Percentiles rank a stretch among this genome's conserved stretches.
These are phyloP conservation scores for Begonia fuchsioides DNA, from an alignment of 306 rosid species.

Conservation along the genomic window DNA sequence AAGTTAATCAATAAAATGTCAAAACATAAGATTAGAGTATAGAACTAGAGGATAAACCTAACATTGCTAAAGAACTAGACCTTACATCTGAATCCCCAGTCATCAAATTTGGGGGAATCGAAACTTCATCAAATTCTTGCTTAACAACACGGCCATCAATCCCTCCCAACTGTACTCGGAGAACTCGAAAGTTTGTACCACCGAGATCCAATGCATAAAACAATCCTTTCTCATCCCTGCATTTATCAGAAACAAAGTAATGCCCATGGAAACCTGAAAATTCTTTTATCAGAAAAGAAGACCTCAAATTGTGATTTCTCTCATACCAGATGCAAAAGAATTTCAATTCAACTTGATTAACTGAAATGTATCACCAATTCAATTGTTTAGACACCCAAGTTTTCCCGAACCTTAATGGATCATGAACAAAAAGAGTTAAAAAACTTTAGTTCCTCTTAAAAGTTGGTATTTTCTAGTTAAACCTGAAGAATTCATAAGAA, in stretches of 20 bases:
- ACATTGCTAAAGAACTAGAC: not conserved
- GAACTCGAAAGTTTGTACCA: not conserved
- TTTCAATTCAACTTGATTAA: not conserved
- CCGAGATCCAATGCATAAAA: slow-evolving; percentile 1
- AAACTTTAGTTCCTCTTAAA: too few relatives aligned
- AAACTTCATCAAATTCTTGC: slow-evolving; percentile 56
- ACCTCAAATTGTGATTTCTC: too few relatives aligned
- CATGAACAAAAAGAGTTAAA: too few relatives aligned
- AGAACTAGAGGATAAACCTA: too few relatives aligned
- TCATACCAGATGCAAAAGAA: not conserved
- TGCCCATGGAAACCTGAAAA: not conserved
- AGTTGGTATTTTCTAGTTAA: too few relatives aligned
- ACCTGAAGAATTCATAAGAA: too few relatives aligned
- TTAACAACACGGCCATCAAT: slow-evolving; percentile 34
- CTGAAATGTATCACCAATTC: too few relatives aligned
- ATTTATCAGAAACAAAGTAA: not conserved
- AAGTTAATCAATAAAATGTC: too few relatives aligned
- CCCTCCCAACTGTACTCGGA: slow-evolving; percentile 84
- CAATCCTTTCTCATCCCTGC: slow-evolving; percentile 1
- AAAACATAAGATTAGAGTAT: too few relatives aligned
- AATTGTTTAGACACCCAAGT: too few relatives aligned
- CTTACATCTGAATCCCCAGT: slow-evolving; percentile 51
- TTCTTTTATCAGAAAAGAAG: not conserved
- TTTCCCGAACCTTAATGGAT: too few relatives aligned
- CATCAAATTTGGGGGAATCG: slow-evolving; percentile 90